These are phyloP conservation scores for Sugiyamaella neomexicana DNA, from an alignment of 1,139 yeast genomes.

Conservation along the genomic window DNA sequence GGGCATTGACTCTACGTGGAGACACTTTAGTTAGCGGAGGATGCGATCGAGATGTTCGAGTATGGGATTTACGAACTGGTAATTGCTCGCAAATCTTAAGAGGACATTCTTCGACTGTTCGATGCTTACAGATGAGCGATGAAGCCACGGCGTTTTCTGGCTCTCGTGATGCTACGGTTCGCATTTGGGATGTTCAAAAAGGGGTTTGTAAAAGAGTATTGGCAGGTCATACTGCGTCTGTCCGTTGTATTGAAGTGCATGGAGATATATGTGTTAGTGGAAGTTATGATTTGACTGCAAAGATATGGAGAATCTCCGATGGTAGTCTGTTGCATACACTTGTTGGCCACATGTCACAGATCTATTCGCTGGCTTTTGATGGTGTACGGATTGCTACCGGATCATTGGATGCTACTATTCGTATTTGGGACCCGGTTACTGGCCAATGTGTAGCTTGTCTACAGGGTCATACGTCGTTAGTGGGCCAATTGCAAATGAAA, in stretches of 20 bases:
- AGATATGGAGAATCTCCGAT: constrained; percentile 80
- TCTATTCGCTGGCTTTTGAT: constrained; percentile 80
- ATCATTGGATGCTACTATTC: constrained; percentile 87
- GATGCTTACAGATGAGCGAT: constrained; percentile 76
- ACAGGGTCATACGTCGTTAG: constrained; percentile 67
- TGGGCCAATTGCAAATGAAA: constrained; percentile 83
- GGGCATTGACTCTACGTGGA: constrained; percentile 87
- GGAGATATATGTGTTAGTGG: constrained; percentile 54
- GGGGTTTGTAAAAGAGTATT: constrained; percentile 74
- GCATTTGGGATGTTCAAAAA: constrained; percentile 86
- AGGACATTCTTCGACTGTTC: constrained; percentile 93
- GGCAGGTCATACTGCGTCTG: constrained; percentile 71
- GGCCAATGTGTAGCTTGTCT: constrained; percentile 78
- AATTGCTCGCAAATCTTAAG: constrained; percentile 75
- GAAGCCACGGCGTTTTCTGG: constrained; percentile 81
- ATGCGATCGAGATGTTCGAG: constrained; percentile 83
- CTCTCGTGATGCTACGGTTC: constrained; percentile 82
- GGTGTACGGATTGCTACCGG: constrained; percentile 78
- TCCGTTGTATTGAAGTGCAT: constrained; percentile 71
- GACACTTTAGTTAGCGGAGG: constrained; percentile 85
- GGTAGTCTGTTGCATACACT: constrained; percentile 77
- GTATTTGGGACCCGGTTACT: constrained; percentile 82
- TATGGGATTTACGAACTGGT: constrained; percentile 83
- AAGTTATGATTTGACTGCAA: constrained; percentile 87
- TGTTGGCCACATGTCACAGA: constrained; percentile 85